Evolutionary conservation across 306 rosid genomes (phyloP), one percentile per base, ranked within the genome.

Genomic region (Astragalus membranaceus): DNA sequence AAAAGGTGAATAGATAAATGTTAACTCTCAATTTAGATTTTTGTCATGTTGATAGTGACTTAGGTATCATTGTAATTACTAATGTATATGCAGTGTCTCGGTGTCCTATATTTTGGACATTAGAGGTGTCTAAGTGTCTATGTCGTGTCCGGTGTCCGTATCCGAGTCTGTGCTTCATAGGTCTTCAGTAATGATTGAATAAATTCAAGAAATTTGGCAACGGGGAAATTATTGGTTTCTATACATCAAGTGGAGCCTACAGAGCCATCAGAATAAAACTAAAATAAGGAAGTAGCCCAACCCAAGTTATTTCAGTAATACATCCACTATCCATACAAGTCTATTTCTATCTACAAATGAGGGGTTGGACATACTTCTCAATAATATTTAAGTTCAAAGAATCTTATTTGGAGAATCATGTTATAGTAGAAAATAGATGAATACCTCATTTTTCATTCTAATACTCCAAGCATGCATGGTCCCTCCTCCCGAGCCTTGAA

Each of bases 381-480:
- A 7, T 53, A 43, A 16, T 44, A 75, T 55, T 35, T 37, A 50
- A 72, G 53, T 2, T 42, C 30, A 50, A 41, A 14, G 14, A 52
- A 67, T 7, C 6, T 65, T n/a, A 6, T 51, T 26, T 62, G 50
- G 42, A 61, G 16, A 67, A 54, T 54, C 76, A 47, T 39, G 60
- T 55, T 12, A 20, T 8, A 54, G 59, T 30, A 12, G 9, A 73
- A 72, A 53, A 71, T 47, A 74, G 51, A 44, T n/a, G 10, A 76
- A 51, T 81, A 88, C 98, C 97, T 94, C 97, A 49, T 75, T 81
- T 61, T 86, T 86, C 68, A 26, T 78, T 80, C 81, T 75, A 78
- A 94, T 86, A 83, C 85, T 90, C 98, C 98, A 92, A 55, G 98
- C 97, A 75, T 90, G 98, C 80, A 94, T 64, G 59, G 88, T 87